A percentile compares a stretch with the other conserved stretches of the same genome.
phyloP scores from a whole-genome alignment of 2,329 filamentous ascomycete species.

The Claviceps pusilla region DNA sequence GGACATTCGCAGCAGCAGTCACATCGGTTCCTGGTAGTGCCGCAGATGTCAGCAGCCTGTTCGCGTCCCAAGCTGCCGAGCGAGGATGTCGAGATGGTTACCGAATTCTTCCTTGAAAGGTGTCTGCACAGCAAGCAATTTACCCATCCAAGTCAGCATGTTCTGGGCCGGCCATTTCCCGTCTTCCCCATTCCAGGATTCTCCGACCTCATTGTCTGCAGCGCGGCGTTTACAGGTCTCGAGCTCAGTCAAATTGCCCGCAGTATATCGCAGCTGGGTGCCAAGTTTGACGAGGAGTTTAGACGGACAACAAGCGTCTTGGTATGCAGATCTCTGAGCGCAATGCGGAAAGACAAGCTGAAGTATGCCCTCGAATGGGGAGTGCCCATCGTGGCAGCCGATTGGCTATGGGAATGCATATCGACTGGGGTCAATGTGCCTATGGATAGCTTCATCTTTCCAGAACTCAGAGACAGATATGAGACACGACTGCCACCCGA shows the following conservation, averaged over 20 bases:
- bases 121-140: conserved; percentile 67
- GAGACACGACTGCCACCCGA: neutral
- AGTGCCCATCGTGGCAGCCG: conserved; percentile 64
- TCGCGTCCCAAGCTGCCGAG: conserved; percentile 25
- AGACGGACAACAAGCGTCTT: conserved; percentile 59
- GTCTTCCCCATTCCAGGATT: conserved; percentile 57
- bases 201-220: conserved; percentile 54
- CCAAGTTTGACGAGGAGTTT: conserved; percentile 64
- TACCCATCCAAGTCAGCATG: conserved; percentile 51
- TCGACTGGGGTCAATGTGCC: conserved; percentile 35
- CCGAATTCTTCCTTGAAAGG: conserved; percentile 85
- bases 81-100: conserved; percentile 42
- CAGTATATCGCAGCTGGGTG: conserved; percentile 61
- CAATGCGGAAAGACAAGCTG: conserved; percentile 59
- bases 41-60: conserved; percentile 33
- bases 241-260: conserved; percentile 76
- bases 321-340: conserved; percentile 47
- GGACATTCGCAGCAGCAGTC: conserved; percentile 12
- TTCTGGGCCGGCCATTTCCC: conserved; percentile 64
- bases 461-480: conserved; percentile 26
- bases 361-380: conserved; percentile 58
- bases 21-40: conserved; percentile 38
- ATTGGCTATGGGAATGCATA: conserved; percentile 80
- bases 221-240: conserved; percentile 68
- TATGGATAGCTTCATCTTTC: conserved; percentile 31